These are phyloP conservation scores for Trichoderma gamsii DNA, from an alignment of 495 filamentous ascomycete species.

Conservation along the genomic window DNA sequence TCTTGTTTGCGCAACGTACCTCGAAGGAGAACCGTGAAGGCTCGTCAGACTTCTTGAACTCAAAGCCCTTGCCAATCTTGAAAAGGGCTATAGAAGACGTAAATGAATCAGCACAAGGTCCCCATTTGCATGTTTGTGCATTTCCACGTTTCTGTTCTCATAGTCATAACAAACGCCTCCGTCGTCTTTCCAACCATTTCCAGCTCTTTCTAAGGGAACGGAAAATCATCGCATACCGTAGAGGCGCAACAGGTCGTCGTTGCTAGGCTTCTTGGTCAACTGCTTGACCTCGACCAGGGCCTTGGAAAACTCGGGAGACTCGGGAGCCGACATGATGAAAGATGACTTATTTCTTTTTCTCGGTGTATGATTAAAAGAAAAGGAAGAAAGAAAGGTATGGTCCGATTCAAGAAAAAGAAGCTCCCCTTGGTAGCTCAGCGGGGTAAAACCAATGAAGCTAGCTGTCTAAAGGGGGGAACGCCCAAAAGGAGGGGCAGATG, in stretches of 20 bases:
- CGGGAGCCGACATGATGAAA: slow-evolving; percentile 44
- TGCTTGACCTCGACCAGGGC: slow-evolving; percentile 60
- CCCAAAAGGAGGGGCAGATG: slow-evolving; percentile 12
- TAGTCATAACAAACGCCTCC: neutral
- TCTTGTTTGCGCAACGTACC: slow-evolving; percentile 33
- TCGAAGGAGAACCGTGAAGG: slow-evolving; percentile 52
- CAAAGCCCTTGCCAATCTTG: slow-evolving; percentile 47
- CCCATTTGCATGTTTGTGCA: neutral
- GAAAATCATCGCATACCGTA: slow-evolving; percentile 32
- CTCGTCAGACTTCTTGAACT: slow-evolving; percentile 36
- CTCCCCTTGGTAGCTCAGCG: neutral
- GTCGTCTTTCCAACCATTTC: neutral
- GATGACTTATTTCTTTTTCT: slow-evolving; percentile 10
- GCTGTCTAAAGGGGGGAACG: slow-evolving; percentile 16
- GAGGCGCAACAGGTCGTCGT: slow-evolving; percentile 51
- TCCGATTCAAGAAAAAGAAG: neutral
- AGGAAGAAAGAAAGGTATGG: neutral
- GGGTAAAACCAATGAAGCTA: slow-evolving; percentile 15
- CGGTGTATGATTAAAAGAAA: neutral
- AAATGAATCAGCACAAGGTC: neutral
- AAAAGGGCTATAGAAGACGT: slow-evolving; percentile 38
- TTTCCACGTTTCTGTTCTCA: too few species aligned
- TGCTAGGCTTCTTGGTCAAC: slow-evolving; percentile 53
- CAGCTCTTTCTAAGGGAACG: neutral
- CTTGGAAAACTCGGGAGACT: slow-evolving; percentile 49